Evolutionary conservation across 805 yeast genomes (phyloP), one percentile per base, ranked within the genome.

Genomic region (Wickerhamiella hasegawae): DNA sequence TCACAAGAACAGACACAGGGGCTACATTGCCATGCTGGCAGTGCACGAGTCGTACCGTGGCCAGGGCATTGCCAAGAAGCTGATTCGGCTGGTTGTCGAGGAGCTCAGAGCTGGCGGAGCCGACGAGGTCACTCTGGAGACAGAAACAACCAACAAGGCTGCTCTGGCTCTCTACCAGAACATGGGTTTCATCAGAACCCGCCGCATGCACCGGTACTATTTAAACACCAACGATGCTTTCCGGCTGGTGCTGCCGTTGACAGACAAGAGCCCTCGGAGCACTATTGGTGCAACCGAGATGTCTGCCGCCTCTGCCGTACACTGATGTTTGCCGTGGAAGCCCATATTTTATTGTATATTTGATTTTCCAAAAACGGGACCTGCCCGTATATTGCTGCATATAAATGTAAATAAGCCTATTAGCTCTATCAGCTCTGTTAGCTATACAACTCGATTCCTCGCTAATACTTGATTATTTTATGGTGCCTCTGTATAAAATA

Each of bases 1-100:
- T 1, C 96, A 87, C 55, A 65, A 87, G 40, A 65, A 68, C 17
- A 75, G 71, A 9, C 52, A 65, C 45, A 65, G 98, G 40, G 98
- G 98, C 0, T 90, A 90, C 50, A 85, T 90, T 20, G 98, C 96
- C 2, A 90, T 90, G 98, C 59, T 90, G 36, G 94, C 92, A 0
- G 93, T 87, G 10, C 74, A 75, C 34, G 71, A 73, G 26, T 52
- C 57, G 12, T 74, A 66, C 51, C 62, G 98, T 37, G 85, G 92
- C 3, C 61, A 59, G 30, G 94, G 95, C 1, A 77, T 85, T 32
- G 96, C 96, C 3, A 76, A 76, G 44, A 59, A 60, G 31, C 63
- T 90, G 33, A 84, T 84, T 14, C 62, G 64, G 32, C 47, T 62
- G 37, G 71, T 78, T 4, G 66, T 87, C 4, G 68, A 68, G 12